Percentiles rank a stretch among this genome's conserved stretches.
phyloP scores from a whole-genome alignment of 495 filamentous ascomycete species.

The Daldinia caldariorum region DNA sequence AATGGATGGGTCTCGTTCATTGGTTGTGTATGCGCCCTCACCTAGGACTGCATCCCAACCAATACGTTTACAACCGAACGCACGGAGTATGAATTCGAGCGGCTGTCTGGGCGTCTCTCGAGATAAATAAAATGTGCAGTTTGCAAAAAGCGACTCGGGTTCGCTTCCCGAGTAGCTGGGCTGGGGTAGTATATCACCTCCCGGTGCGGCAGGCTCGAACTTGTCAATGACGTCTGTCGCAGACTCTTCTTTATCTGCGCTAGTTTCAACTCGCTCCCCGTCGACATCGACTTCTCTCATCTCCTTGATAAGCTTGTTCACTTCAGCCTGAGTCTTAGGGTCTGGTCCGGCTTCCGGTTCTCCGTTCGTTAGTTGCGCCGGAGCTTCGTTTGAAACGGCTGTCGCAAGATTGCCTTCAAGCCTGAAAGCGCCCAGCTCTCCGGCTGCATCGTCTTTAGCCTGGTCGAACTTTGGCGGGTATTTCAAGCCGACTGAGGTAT shows the following conservation, averaged over 20 bases:
- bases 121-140: constrained; percentile 91
- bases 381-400: constrained; percentile 54
- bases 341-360: constrained; percentile 57
- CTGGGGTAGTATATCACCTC: constrained; percentile 87
- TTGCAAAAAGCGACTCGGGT: constrained; percentile 76
- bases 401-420: constrained; percentile 76
- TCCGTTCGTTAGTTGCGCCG: constrained; percentile 63
- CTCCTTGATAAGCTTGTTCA: constrained; percentile 64
- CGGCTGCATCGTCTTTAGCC: constrained; percentile 84
- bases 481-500: constrained; percentile 86
- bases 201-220: constrained; percentile 79
- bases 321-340: constrained; percentile 64
- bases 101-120: constrained; percentile 91
- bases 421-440: constrained; percentile 90
- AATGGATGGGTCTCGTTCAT: constrained; percentile 85
- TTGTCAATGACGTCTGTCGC: constrained; percentile 80
- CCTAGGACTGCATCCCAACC: constrained; percentile 92
- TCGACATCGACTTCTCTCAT: constrained; percentile 57
- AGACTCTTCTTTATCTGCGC: constrained; percentile 60
- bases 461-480: constrained; percentile 96
- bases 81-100: constrained; percentile 90
- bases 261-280: constrained; percentile 58
- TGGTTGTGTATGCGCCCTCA: constrained; percentile 88
- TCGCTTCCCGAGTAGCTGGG: constrained; percentile 69
- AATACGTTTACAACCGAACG: constrained; percentile 95